Percentiles rank a stretch among this genome's conserved stretches.
These are phyloP conservation scores for Leptographium radiaticola DNA, from an alignment of 2,329 filamentous ascomycete species.

Conservation along the genomic window DNA sequence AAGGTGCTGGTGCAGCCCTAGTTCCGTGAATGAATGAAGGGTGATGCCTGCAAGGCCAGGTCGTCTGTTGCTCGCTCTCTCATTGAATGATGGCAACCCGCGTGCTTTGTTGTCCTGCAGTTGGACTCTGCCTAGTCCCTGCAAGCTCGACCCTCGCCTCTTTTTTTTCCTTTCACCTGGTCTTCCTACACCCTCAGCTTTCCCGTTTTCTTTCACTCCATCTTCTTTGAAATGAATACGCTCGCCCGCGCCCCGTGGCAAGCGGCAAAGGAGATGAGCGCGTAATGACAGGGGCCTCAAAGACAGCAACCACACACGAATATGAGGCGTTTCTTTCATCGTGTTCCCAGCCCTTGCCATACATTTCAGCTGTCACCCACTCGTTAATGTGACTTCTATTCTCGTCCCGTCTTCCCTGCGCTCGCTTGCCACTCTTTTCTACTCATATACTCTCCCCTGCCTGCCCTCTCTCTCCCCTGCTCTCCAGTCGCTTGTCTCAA, in stretches of 20 bases:
- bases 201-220: background rate
- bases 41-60: conserved; percentile 2
- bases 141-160: background rate
- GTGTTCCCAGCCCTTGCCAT: no score
- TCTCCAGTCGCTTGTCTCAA: background rate
- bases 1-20: background rate
- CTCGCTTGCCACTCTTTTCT: background rate
- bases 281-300: background rate
- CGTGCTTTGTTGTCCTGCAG: conserved; percentile 4
- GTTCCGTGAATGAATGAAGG: background rate
- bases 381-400: background rate
- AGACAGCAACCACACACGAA: background rate
- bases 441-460: no score
- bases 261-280: background rate
- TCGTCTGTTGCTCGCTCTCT: background rate
- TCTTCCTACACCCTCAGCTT: background rate
- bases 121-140: background rate
- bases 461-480: background rate
- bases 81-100: background rate
- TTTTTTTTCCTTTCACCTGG: background rate
- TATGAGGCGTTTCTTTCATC: background rate
- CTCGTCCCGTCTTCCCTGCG: background rate
- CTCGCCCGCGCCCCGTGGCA: background rate
- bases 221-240: background rate
- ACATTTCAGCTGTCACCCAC: no score